Conservation (phyloP, 176 grass and related monocot species). For the Poa annua region DNA sequence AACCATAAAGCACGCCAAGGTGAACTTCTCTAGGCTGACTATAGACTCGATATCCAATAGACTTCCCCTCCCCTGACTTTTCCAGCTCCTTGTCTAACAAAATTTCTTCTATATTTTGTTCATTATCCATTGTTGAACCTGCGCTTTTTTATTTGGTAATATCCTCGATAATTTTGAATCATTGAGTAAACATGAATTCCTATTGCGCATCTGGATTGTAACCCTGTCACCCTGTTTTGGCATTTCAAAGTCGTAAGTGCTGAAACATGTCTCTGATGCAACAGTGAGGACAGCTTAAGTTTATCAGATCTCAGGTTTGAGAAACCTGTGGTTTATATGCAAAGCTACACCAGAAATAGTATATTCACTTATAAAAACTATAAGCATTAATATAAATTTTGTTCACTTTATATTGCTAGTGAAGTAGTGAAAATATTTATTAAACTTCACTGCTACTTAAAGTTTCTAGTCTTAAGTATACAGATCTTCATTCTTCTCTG, state of each 20-base stretch:
- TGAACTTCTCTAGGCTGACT: background rate
- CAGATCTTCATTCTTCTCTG: background rate
- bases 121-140: background rate
- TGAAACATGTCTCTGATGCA: slow-evolving; percentile 65
- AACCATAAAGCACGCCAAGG: background rate
- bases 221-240: slow-evolving; percentile 61
- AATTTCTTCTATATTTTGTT: background rate
- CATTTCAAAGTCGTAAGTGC: slow-evolving; percentile 48
- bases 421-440: slow-evolving; percentile 23
- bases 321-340: slow-evolving; percentile 77
- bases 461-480: background rate
- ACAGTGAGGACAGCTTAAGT: slow-evolving; percentile 65
- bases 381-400: slow-evolving; percentile 48
- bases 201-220: slow-evolving; percentile 52
- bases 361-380: background rate
- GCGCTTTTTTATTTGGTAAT: background rate
- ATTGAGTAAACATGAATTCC: slow-evolving; percentile 6
- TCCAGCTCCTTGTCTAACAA: background rate
- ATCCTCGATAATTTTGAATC: background rate
- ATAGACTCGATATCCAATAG: background rate
- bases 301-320: slow-evolving; percentile 78
- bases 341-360: slow-evolving; percentile 54
- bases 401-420: slow-evolving; percentile 46
- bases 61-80: background rate
- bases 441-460: slow-evolving; percentile 26